Base-by-base conservation (phyloP, 2,329 filamentous ascomycete species). In the Chlorencoelia australis region DNA sequence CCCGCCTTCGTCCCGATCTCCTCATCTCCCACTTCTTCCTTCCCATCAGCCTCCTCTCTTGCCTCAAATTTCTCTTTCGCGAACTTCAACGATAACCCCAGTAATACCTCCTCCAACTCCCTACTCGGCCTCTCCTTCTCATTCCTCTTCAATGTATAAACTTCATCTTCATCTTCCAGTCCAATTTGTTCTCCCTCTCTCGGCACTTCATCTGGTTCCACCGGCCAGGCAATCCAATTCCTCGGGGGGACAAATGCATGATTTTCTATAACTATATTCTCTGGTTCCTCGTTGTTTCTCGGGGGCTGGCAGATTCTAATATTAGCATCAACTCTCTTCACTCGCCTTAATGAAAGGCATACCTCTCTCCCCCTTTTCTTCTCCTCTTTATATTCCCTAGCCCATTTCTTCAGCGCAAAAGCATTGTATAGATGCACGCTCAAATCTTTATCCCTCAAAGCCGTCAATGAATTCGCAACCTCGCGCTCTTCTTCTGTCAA, bases 211-310 rank as follows among this genome's bases (percentile, higher is more conserved):
- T 65, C 60, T 4, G 71, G 65, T 14, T 67, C 67, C 52, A 93
- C 57, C 4, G 89, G 89, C 89, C 89, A 95, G 1, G 87, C 82
- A 13, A 83, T 84, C 88, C 89, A 95, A 4, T 55, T 46, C 40
- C 70, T 73, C 0, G 72, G 66, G 2, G 71, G 71, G 4, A 56
- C 57, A 68, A 73, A 78, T 7, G 20, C 32, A 7, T 30, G 27
- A 2, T 24, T 14, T 10, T 36, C 30, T n/a, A n/a, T 31, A 21
- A 15, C 31, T 19, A 29, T 35, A 11, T 26, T 27, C 26, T 31
- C 30, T 15, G 16, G 34, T 51, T 51, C 40, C 56, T 59, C 40
- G 45, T 53, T 48, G 18, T 54, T 29, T 49, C 53, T 35, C n/a
- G n/a, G n/a, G n/a, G n/a, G n/a, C n/a, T n/a, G n/a, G n/a, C n/a